These are phyloP conservation scores for Vanrija sp. DNA, from an alignment of 1,284 basidiomycete genomes.

Conservation along the genomic window DNA sequence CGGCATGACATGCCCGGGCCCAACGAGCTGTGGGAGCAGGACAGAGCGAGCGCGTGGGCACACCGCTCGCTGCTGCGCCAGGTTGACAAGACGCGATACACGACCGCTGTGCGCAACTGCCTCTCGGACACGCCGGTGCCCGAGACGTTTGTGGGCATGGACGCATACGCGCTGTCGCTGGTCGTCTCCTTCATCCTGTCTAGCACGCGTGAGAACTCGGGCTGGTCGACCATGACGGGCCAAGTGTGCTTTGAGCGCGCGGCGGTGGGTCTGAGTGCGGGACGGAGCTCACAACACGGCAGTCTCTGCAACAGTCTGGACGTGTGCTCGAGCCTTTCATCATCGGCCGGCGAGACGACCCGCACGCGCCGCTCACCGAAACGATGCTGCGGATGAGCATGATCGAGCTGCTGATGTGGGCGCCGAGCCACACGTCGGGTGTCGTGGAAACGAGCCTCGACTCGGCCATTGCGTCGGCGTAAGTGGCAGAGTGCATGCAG, in stretches of 20 bases:
- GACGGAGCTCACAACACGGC: not conserved
- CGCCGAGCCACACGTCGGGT: slow-evolving; percentile 28
- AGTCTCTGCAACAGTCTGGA: slow-evolving; percentile 20
- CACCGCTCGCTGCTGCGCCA: slow-evolving; percentile 16
- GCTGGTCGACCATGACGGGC: slow-evolving; percentile 38
- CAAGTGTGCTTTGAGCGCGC: slow-evolving; percentile 26
- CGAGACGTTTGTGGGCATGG: not conserved
- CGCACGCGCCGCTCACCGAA: slow-evolving; percentile 2
- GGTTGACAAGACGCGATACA: too few relatives aligned
- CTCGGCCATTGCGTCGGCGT: slow-evolving; percentile 32
- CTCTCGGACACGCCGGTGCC: slow-evolving; percentile 1
- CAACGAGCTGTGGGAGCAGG: slow-evolving; percentile 16
- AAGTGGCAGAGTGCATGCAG: slow-evolving; percentile 5
- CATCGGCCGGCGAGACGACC: not conserved
- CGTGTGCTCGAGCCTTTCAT: slow-evolving; percentile 15
- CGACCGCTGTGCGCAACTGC: not conserved
- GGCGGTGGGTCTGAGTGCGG: slow-evolving; percentile 19
- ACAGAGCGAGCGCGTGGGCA: slow-evolving; percentile 25
- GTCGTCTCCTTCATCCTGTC: slow-evolving; percentile 24
- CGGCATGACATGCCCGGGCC: slow-evolving; percentile 32
- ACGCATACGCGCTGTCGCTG: slow-evolving; percentile 5
- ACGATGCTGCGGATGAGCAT: slow-evolving; percentile 32
- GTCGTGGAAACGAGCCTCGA: slow-evolving; percentile 29
- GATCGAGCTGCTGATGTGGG: slow-evolving; percentile 33
- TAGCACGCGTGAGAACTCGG: slow-evolving; percentile 31